Evolutionary conservation across 1,284 basidiomycete genomes (phyloP), one percentile per base, ranked within the genome.

Genomic region (Vanrija humicola): DNA sequence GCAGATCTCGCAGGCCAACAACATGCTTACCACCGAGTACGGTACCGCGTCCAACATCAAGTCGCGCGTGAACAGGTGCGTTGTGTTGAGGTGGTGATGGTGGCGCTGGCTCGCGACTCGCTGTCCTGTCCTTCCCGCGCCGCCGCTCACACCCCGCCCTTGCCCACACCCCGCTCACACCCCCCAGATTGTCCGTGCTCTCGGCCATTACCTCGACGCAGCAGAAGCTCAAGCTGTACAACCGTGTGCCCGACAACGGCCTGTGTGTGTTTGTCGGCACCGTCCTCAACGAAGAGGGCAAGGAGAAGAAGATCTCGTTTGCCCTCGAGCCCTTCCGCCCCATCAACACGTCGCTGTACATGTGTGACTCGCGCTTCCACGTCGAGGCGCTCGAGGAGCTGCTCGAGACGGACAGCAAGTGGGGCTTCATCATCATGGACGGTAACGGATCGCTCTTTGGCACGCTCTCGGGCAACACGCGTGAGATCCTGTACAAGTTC

Each of bases 291-390:
- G 95, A 98, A 67, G 95, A 98, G 78, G 92, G 92, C 63, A 98
- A 98, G 78, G 95, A 98, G 79, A 98, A 97, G 82, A 98, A 98
- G 78, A 89, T 93, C 21, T 91, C 89, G 0, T 92, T 98, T 69
- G 94, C 96, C 76, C 95, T 99, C 64, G 94, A 97, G 75, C 95
- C 95, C 15, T 89, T 92, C 76, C 92, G 97, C 77, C 94, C 96
- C 40, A 97, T 98, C 82, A 98, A 98, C 79, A 98, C 95, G 87
- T 92, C 93, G 18, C 85, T 99, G 47, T 99, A 99, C 80, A 88
- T 98, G 50, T 99, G 96, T 75, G 96, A 98, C 82, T 97, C 96
- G 82, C 96, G 98, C 77, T 99, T 99, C 82, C 95, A 98, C 80
- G 98, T 96, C 5, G 96, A 98, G 73, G 93, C 94, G 0, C 84